Evolutionary conservation across 2,329 filamentous ascomycete species (phyloP).

Genomic region (Colletotrichum limetticola): DNA sequence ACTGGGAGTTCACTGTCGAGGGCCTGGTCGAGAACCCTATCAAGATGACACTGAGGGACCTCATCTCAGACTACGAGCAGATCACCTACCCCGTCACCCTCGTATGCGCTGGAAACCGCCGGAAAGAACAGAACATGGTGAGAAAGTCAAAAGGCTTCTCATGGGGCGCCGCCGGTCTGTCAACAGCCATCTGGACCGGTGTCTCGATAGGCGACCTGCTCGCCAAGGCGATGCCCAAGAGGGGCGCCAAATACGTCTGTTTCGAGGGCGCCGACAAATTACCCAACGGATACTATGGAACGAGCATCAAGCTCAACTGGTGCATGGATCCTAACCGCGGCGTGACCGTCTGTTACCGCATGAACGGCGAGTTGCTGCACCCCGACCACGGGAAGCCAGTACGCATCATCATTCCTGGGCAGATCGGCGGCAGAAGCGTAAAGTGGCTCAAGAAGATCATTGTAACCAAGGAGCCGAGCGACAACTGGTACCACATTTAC

Average conservation of each 20-base stretch:
- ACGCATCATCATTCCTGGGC: conserved; percentile 85
- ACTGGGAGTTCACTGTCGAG: conserved; percentile 87
- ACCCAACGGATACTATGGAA: conserved; percentile 90
- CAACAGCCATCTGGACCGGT: conserved; percentile 89
- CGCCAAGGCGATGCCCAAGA: conserved; percentile 71
- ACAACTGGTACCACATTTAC: conserved; percentile 96
- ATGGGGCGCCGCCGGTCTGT: conserved; percentile 89
- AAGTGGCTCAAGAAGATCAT: conserved; percentile 91
- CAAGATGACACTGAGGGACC: conserved; percentile 75
- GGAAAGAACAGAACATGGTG: conserved; percentile 93
- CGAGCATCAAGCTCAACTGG: conserved; percentile 89
- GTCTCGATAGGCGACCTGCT: conserved; percentile 80
- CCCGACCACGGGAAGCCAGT: conserved; percentile 91
- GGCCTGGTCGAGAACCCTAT: conserved; percentile 85
- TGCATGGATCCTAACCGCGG: conserved; percentile 84
- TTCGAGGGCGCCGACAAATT: conserved; percentile 92
- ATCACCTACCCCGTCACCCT: conserved; percentile 88
- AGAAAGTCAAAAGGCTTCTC: conserved; percentile 94
- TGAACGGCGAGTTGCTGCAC: conserved; percentile 85
- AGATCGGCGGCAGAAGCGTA: conserved; percentile 91
- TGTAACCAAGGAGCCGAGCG: conserved; percentile 80
- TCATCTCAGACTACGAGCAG: conserved; percentile 81
- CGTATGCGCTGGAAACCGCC: conserved; percentile 90
- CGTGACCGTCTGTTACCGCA: conserved; percentile 87
- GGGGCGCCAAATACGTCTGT: conserved; percentile 83